Percentiles rank a stretch among this genome's conserved stretches.
These are phyloP conservation scores for Skeletonema costatum DNA, from an alignment of 108 stramenopile species.

Conservation along the genomic window DNA sequence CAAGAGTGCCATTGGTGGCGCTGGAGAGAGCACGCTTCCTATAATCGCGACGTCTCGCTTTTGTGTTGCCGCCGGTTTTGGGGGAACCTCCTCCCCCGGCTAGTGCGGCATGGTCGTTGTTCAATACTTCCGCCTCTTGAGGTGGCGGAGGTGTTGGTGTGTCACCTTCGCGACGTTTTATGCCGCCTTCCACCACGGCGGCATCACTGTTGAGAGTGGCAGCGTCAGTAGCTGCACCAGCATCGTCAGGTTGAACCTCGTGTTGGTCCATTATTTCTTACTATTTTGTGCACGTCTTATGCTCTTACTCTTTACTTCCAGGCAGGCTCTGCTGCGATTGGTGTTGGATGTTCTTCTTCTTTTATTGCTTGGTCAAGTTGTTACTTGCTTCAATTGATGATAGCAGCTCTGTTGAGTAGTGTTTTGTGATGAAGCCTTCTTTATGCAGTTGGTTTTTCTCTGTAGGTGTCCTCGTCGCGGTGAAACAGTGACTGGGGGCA, in stretches of 20 bases:
- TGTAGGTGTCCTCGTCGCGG: background rate
- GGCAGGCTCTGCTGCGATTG: background rate
- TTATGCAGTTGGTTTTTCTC: background rate
- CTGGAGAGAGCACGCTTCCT: constrained; percentile 28
- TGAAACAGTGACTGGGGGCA: too few relatives aligned
- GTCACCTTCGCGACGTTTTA: background rate
- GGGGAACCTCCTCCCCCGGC: background rate
- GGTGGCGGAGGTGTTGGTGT: constrained; percentile 3
- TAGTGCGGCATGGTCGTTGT: background rate
- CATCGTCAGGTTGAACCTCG: background rate
- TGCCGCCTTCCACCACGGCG: constrained; percentile 21
- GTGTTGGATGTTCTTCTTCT: background rate
- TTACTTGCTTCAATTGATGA: background rate
- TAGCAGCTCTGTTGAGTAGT: background rate
- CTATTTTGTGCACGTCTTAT: background rate
- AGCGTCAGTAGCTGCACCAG: constrained; percentile 15
- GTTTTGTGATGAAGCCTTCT: background rate
- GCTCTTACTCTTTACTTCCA: background rate
- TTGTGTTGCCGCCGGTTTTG: background rate
- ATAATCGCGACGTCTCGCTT: constrained; percentile 21
- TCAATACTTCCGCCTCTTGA: background rate
- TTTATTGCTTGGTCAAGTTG: background rate
- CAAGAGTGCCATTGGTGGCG: background rate
- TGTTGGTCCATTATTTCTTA: background rate
- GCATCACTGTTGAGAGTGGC: constrained; percentile 30